These are phyloP conservation scores for Diplodia sapinea DNA, from an alignment of 2,329 filamentous ascomycete species.

Conservation along the genomic window DNA sequence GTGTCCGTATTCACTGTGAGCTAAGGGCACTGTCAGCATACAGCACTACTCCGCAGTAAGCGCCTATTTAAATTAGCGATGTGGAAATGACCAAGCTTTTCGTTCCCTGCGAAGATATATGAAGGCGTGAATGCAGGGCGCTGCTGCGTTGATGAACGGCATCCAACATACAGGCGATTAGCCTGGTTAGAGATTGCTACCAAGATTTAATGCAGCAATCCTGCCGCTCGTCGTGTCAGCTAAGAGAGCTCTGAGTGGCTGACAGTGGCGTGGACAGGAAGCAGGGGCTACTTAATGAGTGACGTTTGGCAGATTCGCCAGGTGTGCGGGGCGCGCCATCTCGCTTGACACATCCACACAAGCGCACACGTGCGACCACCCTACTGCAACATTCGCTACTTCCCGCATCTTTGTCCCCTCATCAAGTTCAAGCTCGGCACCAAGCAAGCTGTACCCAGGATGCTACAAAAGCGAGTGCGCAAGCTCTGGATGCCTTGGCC, in stretches of 20 bases:
- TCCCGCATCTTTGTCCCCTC: background rate
- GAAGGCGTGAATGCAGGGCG: too few relatives aligned
- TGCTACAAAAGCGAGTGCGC: conserved; percentile 2
- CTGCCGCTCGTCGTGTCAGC: background rate
- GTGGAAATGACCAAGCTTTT: too few relatives aligned
- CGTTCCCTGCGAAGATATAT: too few relatives aligned
- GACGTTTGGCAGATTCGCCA: background rate
- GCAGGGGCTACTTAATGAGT: background rate
- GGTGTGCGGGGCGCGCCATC: background rate
- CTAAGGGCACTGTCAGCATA: too few relatives aligned
- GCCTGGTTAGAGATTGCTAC: background rate
- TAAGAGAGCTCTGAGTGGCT: background rate
- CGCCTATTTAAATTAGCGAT: too few relatives aligned
- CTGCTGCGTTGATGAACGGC: too few relatives aligned
- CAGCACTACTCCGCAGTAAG: too few relatives aligned
- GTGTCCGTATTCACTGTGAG: too few relatives aligned
- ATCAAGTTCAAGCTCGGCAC: too few relatives aligned
- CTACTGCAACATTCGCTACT: background rate
- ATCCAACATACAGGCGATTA: too few relatives aligned
- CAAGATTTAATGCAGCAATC: background rate
- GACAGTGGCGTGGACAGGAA: background rate
- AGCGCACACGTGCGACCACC: conserved; percentile 5
- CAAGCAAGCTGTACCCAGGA: background rate
- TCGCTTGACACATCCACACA: background rate
- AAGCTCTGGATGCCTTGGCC: background rate